A percentile compares a stretch with the other conserved stretches of the same genome.
Conservation (phyloP, 1,284 basidiomycete species). For the Coriolopsis trogii region DNA sequence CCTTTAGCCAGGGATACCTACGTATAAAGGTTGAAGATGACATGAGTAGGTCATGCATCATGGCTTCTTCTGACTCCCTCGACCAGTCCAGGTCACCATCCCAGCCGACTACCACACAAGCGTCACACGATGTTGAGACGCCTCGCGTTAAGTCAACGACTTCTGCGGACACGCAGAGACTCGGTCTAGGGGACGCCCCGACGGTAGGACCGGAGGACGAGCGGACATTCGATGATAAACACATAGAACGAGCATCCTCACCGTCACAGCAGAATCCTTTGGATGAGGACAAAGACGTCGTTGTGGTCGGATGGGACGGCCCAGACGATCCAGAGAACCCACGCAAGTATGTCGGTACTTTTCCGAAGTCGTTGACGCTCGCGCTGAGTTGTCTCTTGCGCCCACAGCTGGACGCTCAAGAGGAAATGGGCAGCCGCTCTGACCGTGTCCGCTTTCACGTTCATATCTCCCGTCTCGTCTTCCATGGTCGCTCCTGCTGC, state of each 20-base stretch:
- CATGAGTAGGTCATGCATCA: too few species aligned
- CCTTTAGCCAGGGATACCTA: too few species aligned
- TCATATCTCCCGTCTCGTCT: conserved; percentile 62
- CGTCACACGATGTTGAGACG: background rate
- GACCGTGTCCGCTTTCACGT: conserved; percentile 60
- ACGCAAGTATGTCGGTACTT: conserved; percentile 46
- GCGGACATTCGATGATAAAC: background rate
- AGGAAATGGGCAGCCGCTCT: conserved; percentile 62
- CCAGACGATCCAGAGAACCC: conserved; percentile 62
- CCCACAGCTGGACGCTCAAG: conserved; percentile 50
- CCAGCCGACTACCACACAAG: background rate
- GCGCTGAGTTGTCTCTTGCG: background rate
- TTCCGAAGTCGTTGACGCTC: background rate
- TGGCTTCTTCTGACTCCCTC: background rate
- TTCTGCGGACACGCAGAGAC: background rate
- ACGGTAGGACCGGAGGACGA: background rate
- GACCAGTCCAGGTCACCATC: background rate
- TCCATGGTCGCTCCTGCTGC: conserved; percentile 71
- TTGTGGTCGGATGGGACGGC: conserved; percentile 60
- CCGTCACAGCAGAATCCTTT: too few species aligned
- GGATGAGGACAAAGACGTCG: conserved; percentile 13
- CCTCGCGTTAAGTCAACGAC: background rate
- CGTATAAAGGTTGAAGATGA: too few species aligned
- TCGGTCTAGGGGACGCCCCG: too few species aligned
- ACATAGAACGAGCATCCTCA: background rate